phyloP scores from a whole-genome alignment of 257 asterid genomes.

The Lavandula angustifolia region DNA sequence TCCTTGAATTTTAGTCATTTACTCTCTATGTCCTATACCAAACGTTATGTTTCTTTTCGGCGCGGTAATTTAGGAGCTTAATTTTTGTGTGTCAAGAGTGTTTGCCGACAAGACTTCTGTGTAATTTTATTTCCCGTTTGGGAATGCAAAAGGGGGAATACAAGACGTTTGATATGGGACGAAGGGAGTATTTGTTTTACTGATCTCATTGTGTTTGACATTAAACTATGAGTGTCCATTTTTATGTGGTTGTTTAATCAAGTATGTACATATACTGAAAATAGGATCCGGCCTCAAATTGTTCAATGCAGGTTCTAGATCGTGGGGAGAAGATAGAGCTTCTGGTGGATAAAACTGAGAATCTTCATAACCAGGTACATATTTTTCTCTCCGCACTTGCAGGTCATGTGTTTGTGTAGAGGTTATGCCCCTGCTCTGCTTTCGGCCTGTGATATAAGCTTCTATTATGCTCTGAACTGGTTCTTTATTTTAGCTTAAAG shows the following conservation, averaged over 20 bases:
- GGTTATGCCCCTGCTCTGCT: not conserved
- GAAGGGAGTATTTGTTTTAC: too few species aligned
- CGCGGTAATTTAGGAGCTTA: too few species aligned
- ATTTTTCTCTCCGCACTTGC: not conserved
- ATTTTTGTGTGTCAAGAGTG: too few species aligned
- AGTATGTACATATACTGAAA: conserved; percentile 2
- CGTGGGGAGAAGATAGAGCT: conserved; percentile 95
- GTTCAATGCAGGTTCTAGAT: conserved; percentile 67
- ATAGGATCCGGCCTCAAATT: conserved; percentile 9
- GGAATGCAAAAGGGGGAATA: too few species aligned
- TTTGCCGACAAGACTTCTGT: too few species aligned
- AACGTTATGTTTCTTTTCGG: too few species aligned
- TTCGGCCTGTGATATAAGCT: conserved; percentile 11
- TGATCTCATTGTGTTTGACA: not conserved
- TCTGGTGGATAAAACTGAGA: conserved; percentile 90
- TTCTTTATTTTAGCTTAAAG: not conserved
- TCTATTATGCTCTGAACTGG: not conserved
- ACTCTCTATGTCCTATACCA: too few species aligned
- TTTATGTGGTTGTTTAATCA: not conserved
- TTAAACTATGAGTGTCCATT: not conserved
- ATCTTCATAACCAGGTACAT: conserved; percentile 78
- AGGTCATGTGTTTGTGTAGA: not conserved
- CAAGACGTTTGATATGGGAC: too few species aligned
- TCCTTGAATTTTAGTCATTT: too few species aligned
- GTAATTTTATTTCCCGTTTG: too few species aligned